Percentiles rank a stretch among this genome's conserved stretches.
Conservation (phyloP, 208 protist species). For the Trypanosoma cruzi region DNA sequence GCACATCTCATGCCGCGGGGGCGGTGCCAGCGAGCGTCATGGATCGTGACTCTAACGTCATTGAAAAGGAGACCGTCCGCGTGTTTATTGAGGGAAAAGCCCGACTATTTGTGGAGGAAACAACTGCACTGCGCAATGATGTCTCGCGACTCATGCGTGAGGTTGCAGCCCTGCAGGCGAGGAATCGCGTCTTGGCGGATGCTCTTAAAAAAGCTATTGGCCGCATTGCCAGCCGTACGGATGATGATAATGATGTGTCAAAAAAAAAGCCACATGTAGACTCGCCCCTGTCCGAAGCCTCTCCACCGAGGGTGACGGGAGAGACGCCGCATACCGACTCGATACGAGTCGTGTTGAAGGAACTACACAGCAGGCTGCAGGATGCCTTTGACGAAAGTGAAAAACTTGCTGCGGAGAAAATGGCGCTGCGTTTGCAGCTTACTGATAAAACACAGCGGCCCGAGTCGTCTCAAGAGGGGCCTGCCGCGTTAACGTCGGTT, state of each 20-base stretch:
- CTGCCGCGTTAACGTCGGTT: background rate
- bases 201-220: conserved; percentile 39
- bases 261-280: background rate
- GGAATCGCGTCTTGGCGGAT: conserved; percentile 35
- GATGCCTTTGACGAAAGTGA: conserved; percentile 42
- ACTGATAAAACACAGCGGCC: background rate
- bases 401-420: conserved; percentile 14
- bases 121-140: conserved; percentile 20
- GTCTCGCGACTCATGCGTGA: conserved; percentile 26
- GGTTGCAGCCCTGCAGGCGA: conserved; percentile 32
- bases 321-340: background rate
- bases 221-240: conserved; percentile 19
- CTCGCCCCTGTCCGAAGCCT: conserved; percentile 8
- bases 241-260: background rate
- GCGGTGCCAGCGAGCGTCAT: background rate
- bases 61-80: conserved; percentile 31
- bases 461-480: background rate
- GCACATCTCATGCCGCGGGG: too few species aligned
- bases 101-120: conserved; percentile 25
- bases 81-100: conserved; percentile 42
- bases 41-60: background rate
- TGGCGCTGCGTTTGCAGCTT: conserved; percentile 1
- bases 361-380: conserved; percentile 34
- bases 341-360: conserved; percentile 30
- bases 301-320: background rate